phyloP scores from a whole-genome alignment of 2,329 filamentous ascomycete species.

The Cercospora sojina region DNA sequence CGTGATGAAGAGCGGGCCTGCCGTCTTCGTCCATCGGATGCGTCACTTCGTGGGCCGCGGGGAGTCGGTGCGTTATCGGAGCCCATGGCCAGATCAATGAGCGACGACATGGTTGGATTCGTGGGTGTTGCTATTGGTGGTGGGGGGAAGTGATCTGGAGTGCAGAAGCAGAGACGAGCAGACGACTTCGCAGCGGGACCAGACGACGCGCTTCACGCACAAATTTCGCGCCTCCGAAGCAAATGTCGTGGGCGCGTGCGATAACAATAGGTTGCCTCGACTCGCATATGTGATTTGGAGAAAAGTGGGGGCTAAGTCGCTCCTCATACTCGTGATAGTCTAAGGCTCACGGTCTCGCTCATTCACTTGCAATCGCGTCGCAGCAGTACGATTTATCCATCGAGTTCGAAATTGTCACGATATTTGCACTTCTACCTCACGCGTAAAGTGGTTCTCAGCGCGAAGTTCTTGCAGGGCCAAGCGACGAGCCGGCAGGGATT shows the following conservation, averaged over 20 bases:
- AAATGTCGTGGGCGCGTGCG: background rate
- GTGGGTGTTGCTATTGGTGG: background rate
- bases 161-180: conserved; percentile 1
- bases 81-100: conserved; percentile 51
- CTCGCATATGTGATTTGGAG: background rate
- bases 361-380: background rate
- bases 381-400: background rate
- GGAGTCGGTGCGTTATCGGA: conserved; percentile 44
- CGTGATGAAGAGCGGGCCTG: conserved; percentile 53
- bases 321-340: background rate
- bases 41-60: conserved; percentile 42
- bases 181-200: conserved; percentile 1
- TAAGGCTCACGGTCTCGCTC: background rate
- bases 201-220: conserved; percentile 13
- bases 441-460: conserved; percentile 10
- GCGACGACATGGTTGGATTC: conserved; percentile 48
- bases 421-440: conserved; percentile 1
- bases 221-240: conserved; percentile 6
- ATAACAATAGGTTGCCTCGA: background rate
- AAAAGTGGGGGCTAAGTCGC: background rate
- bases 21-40: conserved; percentile 35
- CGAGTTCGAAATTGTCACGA: background rate
- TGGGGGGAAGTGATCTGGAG: background rate
- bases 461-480: conserved; percentile 5
- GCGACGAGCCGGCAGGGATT: background rate